phyloP scores from a whole-genome alignment of 176 grass and related monocot genomes.

The Coix lacrymajobi region DNA sequence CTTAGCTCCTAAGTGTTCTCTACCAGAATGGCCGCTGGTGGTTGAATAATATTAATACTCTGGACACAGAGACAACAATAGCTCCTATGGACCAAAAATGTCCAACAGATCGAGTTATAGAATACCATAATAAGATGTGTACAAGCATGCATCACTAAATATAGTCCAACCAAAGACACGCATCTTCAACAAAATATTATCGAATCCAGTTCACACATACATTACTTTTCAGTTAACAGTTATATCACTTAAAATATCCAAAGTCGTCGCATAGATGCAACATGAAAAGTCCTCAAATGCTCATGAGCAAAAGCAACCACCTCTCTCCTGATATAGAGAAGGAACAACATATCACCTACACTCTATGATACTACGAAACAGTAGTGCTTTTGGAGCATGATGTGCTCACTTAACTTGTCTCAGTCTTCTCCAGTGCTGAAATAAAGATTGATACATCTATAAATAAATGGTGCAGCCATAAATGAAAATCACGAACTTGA shows the following conservation, averaged over 20 bases:
- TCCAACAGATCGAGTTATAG: neutral
- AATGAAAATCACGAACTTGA: neutral
- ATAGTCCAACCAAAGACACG: neutral
- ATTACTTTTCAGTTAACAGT: neutral
- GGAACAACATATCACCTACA: neutral
- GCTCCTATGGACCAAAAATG: neutral
- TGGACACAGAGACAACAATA: neutral
- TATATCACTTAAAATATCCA: neutral
- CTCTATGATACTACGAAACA: neutral
- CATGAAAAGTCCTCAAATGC: neutral
- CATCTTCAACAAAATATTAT: neutral
- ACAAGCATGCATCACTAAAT: neutral
- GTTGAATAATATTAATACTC: neutral
- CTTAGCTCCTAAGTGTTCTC: neutral
- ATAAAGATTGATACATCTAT: slow-evolving; percentile 1
- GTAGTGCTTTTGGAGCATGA: neutral
- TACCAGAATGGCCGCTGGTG: neutral
- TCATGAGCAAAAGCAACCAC: neutral
- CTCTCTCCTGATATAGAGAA: neutral
- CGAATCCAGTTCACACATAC: neutral
- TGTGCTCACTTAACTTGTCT: slow-evolving; percentile 20
- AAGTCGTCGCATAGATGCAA: neutral
- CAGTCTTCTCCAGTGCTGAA: slow-evolving; percentile 77
- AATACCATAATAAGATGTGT: neutral
- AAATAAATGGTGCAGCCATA: neutral